Evolutionary conservation across 257 asterid genomes (phyloP).

Genomic region (Misopates orontium): DNA sequence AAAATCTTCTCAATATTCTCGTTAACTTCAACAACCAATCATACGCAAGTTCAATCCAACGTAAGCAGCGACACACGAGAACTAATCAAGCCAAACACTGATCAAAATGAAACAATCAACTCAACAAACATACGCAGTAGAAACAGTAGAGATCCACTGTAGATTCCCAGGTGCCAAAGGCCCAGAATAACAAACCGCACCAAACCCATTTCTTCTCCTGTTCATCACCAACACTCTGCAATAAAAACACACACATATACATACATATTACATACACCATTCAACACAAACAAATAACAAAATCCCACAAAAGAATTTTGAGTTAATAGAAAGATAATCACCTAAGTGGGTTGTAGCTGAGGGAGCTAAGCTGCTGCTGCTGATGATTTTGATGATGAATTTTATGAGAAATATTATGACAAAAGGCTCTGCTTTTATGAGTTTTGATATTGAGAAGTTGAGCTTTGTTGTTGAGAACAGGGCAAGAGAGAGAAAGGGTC

Average conservation of each 20-base stretch:
- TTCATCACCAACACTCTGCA: slow-evolving; percentile 44
- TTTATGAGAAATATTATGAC: slow-evolving; percentile 33
- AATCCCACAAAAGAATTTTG: background rate
- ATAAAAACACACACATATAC: slow-evolving; percentile 6
- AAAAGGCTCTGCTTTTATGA: slow-evolving; percentile 29
- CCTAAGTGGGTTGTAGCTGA: slow-evolving; percentile 49
- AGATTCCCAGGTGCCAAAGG: slow-evolving; percentile 61
- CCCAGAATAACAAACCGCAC: slow-evolving; percentile 62
- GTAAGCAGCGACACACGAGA: too few species aligned
- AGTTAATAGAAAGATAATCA: background rate
- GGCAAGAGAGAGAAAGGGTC: slow-evolving; percentile 38
- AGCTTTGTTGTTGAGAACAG: slow-evolving; percentile 24
- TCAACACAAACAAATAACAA: background rate
- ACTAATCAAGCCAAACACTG: too few species aligned
- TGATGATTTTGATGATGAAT: slow-evolving; percentile 20
- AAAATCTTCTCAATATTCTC: too few species aligned
- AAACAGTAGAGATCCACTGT: slow-evolving; percentile 67
- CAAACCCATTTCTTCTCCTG: slow-evolving; percentile 40
- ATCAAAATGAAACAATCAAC: background rate
- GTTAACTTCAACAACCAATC: too few species aligned
- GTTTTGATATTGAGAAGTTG: slow-evolving; percentile 32
- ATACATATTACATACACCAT: background rate
- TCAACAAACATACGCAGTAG: slow-evolving; percentile 52
- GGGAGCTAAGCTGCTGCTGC: slow-evolving; percentile 26
- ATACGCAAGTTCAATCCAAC: too few species aligned